Evolutionary conservation across 495 filamentous ascomycete species (phyloP), one percentile per base, ranked within the genome.

Genomic region (Podospora pseudocomata): DNA sequence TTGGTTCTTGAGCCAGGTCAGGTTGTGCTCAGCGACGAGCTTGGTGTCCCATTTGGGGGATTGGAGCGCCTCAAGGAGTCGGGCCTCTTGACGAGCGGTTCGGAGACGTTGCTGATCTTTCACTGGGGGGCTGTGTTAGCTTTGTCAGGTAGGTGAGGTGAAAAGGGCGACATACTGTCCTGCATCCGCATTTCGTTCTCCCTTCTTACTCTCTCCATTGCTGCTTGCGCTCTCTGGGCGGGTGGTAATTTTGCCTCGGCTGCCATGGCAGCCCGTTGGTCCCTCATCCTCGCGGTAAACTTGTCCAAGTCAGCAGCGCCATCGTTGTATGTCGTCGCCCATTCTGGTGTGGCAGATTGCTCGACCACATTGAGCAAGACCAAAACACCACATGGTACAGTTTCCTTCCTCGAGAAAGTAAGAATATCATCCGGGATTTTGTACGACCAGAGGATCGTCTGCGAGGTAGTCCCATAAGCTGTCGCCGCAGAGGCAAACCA

Each of bases 341-440:
- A 90, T 64, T 86, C 78, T 3, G 88, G 88, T 5, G 86, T 88
- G 2, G 76, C 76, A 1, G 76, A 76, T 70, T 85, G 82, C 64
- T 83, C 79, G 6, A 88, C 79, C 0, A 86, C 68, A 60, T 74
- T 79, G 1, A 89, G 78, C 7, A 88, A 68, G 4, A 88, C 87
- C 44, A 90, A 78, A 61, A 90, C 77, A 34, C 87, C 88, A 77
- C 87, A 89, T 3, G 88, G 88, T 3, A 90, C 79, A 6, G 83
- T 84, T 57, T 85, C 83, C 18, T 79, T 79, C 4, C 81, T 79
- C 18, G 84, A 76, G 64, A 89, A 84, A 5, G 77, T 63, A 2
- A 86, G 71, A 53, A 89, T 78, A 34, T 80, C 77, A 58, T 83
- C 79, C 1, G 87, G 85, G 66, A 88, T 86, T 65, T 83, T 80